These are phyloP conservation scores for Rubus parviflorus DNA, from an alignment of 306 rosid species.

Conservation along the genomic window DNA sequence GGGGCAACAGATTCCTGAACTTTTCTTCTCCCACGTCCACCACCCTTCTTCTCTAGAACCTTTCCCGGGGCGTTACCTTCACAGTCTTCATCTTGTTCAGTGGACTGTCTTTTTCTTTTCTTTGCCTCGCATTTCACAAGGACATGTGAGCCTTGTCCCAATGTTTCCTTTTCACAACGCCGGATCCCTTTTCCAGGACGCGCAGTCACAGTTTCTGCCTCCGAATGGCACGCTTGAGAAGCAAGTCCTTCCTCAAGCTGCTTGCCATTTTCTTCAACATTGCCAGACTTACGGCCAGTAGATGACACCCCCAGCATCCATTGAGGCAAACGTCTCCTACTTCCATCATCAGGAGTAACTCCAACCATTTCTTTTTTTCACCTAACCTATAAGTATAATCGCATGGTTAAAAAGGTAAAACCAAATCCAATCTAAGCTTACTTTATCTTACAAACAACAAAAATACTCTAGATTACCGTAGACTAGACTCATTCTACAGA, in stretches of 20 bases:
- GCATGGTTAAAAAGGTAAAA: not conserved
- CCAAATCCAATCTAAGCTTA: not conserved
- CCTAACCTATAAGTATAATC: not conserved
- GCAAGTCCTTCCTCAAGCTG: constrained; percentile 21
- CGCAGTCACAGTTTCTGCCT: constrained; percentile 14
- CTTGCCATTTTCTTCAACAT: constrained; percentile 33
- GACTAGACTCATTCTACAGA: too few relatives aligned
- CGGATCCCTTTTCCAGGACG: constrained; percentile 11
- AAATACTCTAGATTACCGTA: not conserved
- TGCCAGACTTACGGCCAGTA: constrained; percentile 33
- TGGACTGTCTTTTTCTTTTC: constrained; percentile 34
- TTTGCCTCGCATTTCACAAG: constrained; percentile 36
- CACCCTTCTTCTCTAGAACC: constrained; percentile 36
- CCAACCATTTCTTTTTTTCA: constrained; percentile 26
- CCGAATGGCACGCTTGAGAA: constrained; percentile 19
- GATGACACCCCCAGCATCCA: constrained; percentile 68
- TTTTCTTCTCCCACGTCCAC: constrained; percentile 24
- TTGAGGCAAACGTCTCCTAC: constrained; percentile 58
- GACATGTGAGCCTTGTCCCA: constrained; percentile 28
- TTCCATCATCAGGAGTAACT: constrained; percentile 40
- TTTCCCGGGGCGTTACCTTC: constrained; percentile 17
- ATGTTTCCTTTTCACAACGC: constrained; percentile 29
- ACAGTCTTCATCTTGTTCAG: constrained; percentile 27
- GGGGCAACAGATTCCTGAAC: constrained; percentile 22
- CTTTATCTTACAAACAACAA: not conserved